These are phyloP conservation scores for Cryptococcus sp. DNA, from an alignment of 1,284 basidiomycete species.

Conservation along the genomic window DNA sequence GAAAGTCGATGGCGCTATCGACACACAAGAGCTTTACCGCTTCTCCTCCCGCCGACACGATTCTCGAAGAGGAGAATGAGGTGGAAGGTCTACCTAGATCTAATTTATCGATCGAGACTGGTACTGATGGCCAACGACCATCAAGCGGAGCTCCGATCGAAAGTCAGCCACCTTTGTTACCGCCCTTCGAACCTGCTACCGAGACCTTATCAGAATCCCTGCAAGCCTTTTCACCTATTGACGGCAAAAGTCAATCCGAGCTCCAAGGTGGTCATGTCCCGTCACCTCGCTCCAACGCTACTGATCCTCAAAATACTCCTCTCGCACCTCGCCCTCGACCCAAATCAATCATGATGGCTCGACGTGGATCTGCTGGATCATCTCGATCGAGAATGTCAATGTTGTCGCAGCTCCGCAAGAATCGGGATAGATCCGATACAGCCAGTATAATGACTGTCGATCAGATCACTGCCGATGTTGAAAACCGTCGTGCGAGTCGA, in stretches of 20 bases:
- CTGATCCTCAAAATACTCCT: too few species aligned
- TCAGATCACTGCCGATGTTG: conserved; percentile 95
- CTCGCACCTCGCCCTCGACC: conserved; percentile 23
- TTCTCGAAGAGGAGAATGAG: conserved; percentile 35
- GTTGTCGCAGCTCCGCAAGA: conserved; percentile 72
- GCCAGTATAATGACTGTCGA: conserved; percentile 93
- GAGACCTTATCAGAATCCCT: conserved; percentile 75
- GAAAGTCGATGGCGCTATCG: conserved; percentile 20
- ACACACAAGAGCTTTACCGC: conserved; percentile 11
- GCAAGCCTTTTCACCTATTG: conserved; percentile 48
- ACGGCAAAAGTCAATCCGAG: not conserved
- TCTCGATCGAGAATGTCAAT: conserved; percentile 61
- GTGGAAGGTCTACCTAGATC: conserved; percentile 20
- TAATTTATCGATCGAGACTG: conserved; percentile 33
- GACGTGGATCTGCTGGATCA: conserved; percentile 53
- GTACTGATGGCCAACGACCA: conserved; percentile 16
- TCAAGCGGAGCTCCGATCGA: conserved; percentile 15
- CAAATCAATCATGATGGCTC: conserved; percentile 49
- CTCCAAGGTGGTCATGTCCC: conserved; percentile 5
- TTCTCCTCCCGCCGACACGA: conserved; percentile 27
- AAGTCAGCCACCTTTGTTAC: conserved; percentile 57
- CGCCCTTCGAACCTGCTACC: conserved; percentile 71
- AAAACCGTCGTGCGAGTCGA: conserved; percentile 65
- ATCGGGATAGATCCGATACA: conserved; percentile 77
- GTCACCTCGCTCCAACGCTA: too few species aligned